Conservation (phyloP, 1,284 basidiomycete genomes). For the Paramarasmius palmivorus region DNA sequence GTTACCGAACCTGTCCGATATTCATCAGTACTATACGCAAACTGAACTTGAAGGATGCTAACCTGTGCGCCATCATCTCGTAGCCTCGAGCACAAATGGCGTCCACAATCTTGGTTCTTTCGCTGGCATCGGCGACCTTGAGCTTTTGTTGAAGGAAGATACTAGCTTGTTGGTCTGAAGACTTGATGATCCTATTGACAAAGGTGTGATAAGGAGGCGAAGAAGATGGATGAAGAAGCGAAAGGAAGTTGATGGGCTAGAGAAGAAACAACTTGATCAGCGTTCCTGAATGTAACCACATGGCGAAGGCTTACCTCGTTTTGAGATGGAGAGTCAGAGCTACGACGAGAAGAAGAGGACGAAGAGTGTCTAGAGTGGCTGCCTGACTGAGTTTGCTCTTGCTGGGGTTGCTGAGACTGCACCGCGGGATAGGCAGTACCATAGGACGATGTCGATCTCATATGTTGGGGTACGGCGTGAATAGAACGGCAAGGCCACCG, state of each 20-base stretch:
- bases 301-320: conserved; percentile 4
- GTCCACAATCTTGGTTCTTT: conserved; percentile 78
- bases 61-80: conserved; percentile 89
- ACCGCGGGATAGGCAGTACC: neutral
- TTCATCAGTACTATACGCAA: conserved; percentile 4
- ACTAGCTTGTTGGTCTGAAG: conserved; percentile 84
- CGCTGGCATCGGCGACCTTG: conserved; percentile 77
- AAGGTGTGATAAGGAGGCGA: conserved; percentile 79
- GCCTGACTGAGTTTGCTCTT: conserved; percentile 21
- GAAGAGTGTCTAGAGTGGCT: conserved; percentile 24
- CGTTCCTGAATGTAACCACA: neutral
- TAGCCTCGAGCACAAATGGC: conserved; percentile 79
- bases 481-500: conserved; percentile 15
- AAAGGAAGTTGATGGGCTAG: conserved; percentile 84
- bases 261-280: conserved; percentile 17
- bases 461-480: conserved; percentile 12
- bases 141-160: conserved; percentile 86
- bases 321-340: conserved; percentile 4
- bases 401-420: conserved; percentile 11
- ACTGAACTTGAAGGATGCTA: conserved; percentile 18
- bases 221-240: conserved; percentile 77
- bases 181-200: conserved; percentile 80
- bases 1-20: conserved; percentile 67
- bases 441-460: conserved; percentile 5
- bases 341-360: conserved; percentile 4